Evolutionary conservation across 164 flowering plant species (phyloP).

Genomic region (Piper betle): DNA sequence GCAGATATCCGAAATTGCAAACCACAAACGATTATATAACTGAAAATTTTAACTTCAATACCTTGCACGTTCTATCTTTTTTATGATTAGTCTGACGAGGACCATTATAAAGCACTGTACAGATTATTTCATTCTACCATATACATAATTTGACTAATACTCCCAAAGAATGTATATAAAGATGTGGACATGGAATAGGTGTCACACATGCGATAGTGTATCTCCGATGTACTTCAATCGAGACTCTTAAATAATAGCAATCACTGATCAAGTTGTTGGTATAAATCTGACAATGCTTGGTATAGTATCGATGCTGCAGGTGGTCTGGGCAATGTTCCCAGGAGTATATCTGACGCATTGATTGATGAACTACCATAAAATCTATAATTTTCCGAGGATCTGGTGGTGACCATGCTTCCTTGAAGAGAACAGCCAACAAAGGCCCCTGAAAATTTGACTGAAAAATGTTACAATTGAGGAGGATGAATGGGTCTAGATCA

Average conservation of each 20-base stretch:
- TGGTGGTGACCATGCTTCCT: conserved; percentile 75
- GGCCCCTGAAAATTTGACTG: conserved; percentile 77
- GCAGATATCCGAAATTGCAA: too few relatives aligned
- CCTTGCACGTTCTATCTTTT: too few relatives aligned
- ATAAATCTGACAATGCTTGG: conserved; percentile 51
- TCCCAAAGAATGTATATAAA: conserved; percentile 4
- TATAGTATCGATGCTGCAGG: conserved; percentile 82
- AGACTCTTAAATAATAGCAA: not conserved
- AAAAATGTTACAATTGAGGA: too few relatives aligned
- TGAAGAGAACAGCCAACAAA: conserved; percentile 91
- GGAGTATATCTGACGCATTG: conserved; percentile 68
- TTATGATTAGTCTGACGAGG: too few relatives aligned
- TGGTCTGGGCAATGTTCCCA: conserved; percentile 75
- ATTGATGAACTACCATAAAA: conserved; percentile 85
- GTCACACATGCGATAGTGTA: not conserved
- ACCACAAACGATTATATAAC: too few relatives aligned
- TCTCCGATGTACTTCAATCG: not conserved
- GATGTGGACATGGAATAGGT: not conserved
- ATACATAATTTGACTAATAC: too few relatives aligned
- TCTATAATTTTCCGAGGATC: conserved; percentile 54
- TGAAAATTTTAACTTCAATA: too few relatives aligned
- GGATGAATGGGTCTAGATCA: too few relatives aligned
- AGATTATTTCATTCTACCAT: too few relatives aligned
- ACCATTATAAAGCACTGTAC: too few relatives aligned
- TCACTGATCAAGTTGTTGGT: conserved; percentile 31